Base-by-base conservation (phyloP, 2,329 filamentous ascomycete genomes). In the Microsporum audouinii region DNA sequence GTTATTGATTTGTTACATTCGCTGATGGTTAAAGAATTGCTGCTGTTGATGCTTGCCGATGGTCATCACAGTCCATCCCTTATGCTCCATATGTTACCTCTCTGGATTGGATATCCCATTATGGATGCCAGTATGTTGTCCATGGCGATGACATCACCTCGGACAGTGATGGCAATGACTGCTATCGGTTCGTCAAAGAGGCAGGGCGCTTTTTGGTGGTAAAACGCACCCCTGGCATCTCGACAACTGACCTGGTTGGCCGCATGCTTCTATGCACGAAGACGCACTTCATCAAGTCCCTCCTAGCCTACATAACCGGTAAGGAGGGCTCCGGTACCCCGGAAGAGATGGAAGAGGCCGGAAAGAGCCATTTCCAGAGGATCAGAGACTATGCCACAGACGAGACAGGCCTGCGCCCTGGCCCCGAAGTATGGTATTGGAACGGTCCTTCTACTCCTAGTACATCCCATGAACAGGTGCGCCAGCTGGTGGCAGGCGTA, bases 61-160 rank as follows among this genome's bases (percentile, higher is more conserved):
- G 94, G 91, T 88, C 91, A 14, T 95, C 92, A 56, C 81, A 84
- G 64, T 90, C 89, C 41, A 81, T 99, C 62, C 84, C 90, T 10
- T 78, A 88, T 72, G 92, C 94, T 12, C 94, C 94, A 34, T 99
- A 99, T 76, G 94, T 99, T 61, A 99, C 94, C 27, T 87, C 87
- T 63, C 83, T 97, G 56, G 86, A 88, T 57, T 99, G 91, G 89
- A 95, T 99, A 70, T 87, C 87, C 61, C 91, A 96, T 75, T 96
- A 94, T 73, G 91, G 94, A 65, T 97, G 94, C 80, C 84, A 88
- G 71, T 97, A 92, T 73, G 94, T 97, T 47, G 92, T 96, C 1
- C 92, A 97, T 75, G 92, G 92, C 63, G 94, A 97, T 74, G 92
- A 97, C 75, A 95, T 97, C 71, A 97, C 94, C 2, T 95, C 91